Evolutionary conservation across 768 basidiomycete species (phyloP).

Genomic region (Serpula lacrymans): DNA sequence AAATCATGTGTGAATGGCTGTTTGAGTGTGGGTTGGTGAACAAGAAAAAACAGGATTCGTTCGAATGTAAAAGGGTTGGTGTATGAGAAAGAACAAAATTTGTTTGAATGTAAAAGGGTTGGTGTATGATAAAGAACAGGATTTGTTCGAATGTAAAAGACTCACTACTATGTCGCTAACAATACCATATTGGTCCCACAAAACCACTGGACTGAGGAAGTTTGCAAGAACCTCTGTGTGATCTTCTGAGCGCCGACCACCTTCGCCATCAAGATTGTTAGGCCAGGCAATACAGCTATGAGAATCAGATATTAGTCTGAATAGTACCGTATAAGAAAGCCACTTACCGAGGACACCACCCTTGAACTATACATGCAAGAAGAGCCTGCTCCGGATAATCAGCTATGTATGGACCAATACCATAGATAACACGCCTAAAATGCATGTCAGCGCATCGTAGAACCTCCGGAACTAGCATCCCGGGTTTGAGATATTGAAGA

Average conservation of each 20-base stretch:
- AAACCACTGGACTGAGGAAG: too few relatives aligned
- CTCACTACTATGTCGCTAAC: constrained; percentile 29
- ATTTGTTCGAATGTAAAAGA: too few relatives aligned
- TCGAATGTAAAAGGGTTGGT: too few relatives aligned
- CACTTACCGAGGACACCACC: constrained; percentile 34
- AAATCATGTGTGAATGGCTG: constrained; percentile 17
- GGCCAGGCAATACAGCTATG: background rate
- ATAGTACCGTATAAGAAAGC: constrained; percentile 1
- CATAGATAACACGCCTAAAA: constrained; percentile 26
- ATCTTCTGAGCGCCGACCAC: constrained; percentile 18
- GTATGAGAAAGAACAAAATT: too few relatives aligned
- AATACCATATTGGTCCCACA: constrained; percentile 35
- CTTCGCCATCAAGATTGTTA: constrained; percentile 19
- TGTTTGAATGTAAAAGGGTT: too few relatives aligned
- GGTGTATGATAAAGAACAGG: too few relatives aligned
- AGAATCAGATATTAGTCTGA: constrained; percentile 3
- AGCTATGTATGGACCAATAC: constrained; percentile 35
- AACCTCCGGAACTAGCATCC: constrained; percentile 27
- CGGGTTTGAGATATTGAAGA: constrained; percentile 15
- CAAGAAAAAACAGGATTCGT: too few relatives aligned
- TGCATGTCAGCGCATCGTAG: constrained; percentile 28
- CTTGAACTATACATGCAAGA: constrained; percentile 29
- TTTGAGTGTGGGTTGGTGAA: too few relatives aligned
- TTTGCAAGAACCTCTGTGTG: too few relatives aligned
- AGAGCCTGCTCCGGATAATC: constrained; percentile 39